Percentiles rank a stretch among this genome's conserved stretches.
These are phyloP conservation scores for Pythium dissimile DNA, from an alignment of 352 stramenopile genomes.

Conservation along the genomic window DNA sequence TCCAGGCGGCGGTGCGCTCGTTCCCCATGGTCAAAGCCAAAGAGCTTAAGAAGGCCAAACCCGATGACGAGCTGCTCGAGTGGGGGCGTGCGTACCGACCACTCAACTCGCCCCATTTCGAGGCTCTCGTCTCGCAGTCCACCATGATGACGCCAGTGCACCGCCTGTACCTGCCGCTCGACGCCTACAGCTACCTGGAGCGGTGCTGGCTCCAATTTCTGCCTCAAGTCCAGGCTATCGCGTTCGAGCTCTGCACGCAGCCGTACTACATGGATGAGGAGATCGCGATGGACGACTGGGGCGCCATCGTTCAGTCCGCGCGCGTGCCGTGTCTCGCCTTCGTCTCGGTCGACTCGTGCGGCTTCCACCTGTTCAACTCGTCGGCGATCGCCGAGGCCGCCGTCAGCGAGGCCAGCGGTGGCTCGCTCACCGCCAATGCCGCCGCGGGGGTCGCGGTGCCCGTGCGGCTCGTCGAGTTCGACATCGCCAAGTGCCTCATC, in stretches of 20 bases:
- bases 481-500: conserved; percentile 44
- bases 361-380: conserved; percentile 51
- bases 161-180: conserved; percentile 26
- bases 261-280: conserved; percentile 40
- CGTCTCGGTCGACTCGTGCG: conserved; percentile 36
- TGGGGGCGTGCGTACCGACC: conserved; percentile 25
- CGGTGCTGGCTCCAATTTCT: conserved; percentile 57
- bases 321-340: conserved; percentile 31
- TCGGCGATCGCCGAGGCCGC: conserved; percentile 5
- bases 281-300: conserved; percentile 43
- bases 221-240: conserved; percentile 50
- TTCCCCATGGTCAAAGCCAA: conserved; percentile 45
- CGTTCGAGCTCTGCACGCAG: conserved; percentile 59
- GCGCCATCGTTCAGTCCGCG: conserved; percentile 8
- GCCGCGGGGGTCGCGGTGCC: conserved; percentile 9
- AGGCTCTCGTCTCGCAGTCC: conserved; percentile 21
- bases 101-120: conserved; percentile 1
- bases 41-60: conserved; percentile 22
- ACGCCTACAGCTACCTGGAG: conserved; percentile 38
- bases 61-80: conserved; percentile 28
- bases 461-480: conserved; percentile 62
- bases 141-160: conserved; percentile 47
- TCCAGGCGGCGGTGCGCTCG: conserved; percentile 38
- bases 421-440: not conserved
- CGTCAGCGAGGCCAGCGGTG: not conserved